A percentile compares a stretch with the other conserved stretches of the same genome.
Evolutionary conservation across 768 basidiomycete genomes (phyloP).

Genomic region (Mrakia frigida): DNA sequence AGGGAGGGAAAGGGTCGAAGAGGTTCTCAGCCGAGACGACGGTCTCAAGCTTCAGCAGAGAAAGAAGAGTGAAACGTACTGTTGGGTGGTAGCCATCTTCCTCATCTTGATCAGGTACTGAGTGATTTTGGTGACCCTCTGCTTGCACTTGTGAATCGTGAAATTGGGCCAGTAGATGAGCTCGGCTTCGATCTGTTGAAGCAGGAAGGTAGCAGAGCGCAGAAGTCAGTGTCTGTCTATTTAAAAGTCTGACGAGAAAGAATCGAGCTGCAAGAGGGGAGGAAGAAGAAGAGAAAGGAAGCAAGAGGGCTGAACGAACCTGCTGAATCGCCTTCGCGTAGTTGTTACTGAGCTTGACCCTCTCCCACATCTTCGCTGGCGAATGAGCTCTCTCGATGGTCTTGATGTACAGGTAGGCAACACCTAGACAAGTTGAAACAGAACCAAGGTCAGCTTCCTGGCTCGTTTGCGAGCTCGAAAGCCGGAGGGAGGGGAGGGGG

Average conservation of each 20-base stretch:
- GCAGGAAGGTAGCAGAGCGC: neutral
- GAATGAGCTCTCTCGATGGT: slow-evolving; percentile 96
- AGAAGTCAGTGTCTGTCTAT: neutral
- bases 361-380: slow-evolving; percentile 97
- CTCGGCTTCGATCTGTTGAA: slow-evolving; percentile 78
- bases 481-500: neutral
- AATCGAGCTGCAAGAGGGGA: neutral
- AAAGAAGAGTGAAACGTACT: slow-evolving; percentile 53
- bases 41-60: neutral
- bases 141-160: slow-evolving; percentile 97
- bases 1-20: neutral
- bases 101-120: slow-evolving; percentile 99
- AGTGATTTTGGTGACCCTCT: slow-evolving; percentile 96
- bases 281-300: neutral
- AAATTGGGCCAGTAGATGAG: slow-evolving; percentile 99
- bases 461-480: neutral
- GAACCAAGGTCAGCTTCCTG: neutral
- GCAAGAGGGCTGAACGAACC: slow-evolving; percentile 51
- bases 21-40: too few species aligned
- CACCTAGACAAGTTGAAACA: slow-evolving; percentile 50
- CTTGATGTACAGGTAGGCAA: slow-evolving; percentile 89
- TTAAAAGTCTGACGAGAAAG: too few species aligned
- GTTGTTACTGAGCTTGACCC: slow-evolving; percentile 83
- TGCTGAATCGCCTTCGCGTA: slow-evolving; percentile 94
- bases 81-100: slow-evolving; percentile 73